Base-by-base conservation (phyloP, 2,329 filamentous ascomycete species). In the Byssothecium circinans region DNA sequence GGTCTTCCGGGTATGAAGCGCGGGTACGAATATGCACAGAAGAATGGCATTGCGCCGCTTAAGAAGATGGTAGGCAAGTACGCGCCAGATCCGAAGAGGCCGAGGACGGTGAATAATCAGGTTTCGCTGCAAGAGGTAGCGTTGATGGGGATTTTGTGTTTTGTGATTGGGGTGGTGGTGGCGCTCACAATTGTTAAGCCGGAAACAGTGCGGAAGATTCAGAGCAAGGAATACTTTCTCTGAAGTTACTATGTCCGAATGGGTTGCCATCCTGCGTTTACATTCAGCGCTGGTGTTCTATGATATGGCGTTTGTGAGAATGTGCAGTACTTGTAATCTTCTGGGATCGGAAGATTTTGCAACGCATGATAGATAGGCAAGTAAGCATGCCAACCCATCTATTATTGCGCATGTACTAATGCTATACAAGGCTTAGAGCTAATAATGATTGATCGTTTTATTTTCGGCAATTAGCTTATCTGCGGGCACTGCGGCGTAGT, bases 1-100 rank as follows among this genome's bases (percentile, higher is more conserved):
- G 74, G 74, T 0, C 56, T 77, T 20, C 74, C 74, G 0, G 74
- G 69, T 0, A 73, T 75, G 70, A 69, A 70, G 57, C 56, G 64
- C 17, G 75, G 69, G 0, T 59, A 70, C 8, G 59, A 67, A 7
- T 69, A 61, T 33, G 72, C 64, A n/a, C 60, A 66, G 43, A 53
- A 57, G 38, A 61, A 76, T 27, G 57, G 53, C 0, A 63, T 77
- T 1, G 58, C 56, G 52, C 74, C 75, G 12, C 52, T 76, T 36
- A 70, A 68, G 60, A 77, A 77, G 58, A 74, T 75, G 69, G 65
- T 74, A 7, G 72, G 71, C 1, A 56, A 56, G 20, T 61, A 59
- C 39, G 69, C 67, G 20, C 66, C 62, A 0, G 29, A 27, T 12
- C n/a, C 41, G 12, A 56, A 50, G 20, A 47, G 40, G 8, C 45